Conservation (phyloP, 2,329 filamentous ascomycete species). For the Beauveria scarabaeidicola region DNA sequence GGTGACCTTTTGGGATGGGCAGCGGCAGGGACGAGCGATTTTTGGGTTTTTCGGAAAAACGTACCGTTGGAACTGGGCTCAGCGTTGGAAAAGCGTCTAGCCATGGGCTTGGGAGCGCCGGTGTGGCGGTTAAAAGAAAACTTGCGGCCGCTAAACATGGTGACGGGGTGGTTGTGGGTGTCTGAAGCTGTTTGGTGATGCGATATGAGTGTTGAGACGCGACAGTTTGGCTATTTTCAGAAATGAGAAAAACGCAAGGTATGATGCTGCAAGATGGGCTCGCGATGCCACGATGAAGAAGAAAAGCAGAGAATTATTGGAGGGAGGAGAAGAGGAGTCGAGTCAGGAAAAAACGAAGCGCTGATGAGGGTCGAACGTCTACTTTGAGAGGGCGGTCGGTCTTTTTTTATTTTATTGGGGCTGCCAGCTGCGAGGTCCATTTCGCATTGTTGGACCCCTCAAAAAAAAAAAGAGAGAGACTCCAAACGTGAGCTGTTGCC, state of each 20-base stretch:
- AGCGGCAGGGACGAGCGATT: conserved; percentile 7
- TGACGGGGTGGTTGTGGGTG: background rate
- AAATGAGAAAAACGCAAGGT: background rate
- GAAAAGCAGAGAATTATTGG: background rate
- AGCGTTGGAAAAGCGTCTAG: conserved; percentile 49
- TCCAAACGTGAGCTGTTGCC: background rate
- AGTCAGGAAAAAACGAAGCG: conserved; percentile 5
- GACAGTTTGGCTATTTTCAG: background rate
- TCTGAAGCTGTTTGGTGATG: background rate
- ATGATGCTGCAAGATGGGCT: background rate
- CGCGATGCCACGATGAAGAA: background rate
- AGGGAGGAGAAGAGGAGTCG: background rate
- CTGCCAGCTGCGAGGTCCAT: background rate
- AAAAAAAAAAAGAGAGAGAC: too few species aligned
- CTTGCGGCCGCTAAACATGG: conserved; percentile 49
- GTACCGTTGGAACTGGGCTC: conserved; percentile 50
- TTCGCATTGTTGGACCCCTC: background rate
- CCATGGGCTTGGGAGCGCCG: conserved; percentile 45
- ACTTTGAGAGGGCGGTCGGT: background rate
- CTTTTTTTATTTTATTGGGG: background rate
- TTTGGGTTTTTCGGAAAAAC: conserved; percentile 16
- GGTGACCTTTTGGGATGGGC: background rate
- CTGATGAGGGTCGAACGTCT: conserved; percentile 1
- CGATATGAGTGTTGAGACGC: background rate
- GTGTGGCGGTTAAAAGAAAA: conserved; percentile 61